These are phyloP conservation scores for Endotrypanum monterogeii DNA, from an alignment of 208 protist species.

Conservation along the genomic window DNA sequence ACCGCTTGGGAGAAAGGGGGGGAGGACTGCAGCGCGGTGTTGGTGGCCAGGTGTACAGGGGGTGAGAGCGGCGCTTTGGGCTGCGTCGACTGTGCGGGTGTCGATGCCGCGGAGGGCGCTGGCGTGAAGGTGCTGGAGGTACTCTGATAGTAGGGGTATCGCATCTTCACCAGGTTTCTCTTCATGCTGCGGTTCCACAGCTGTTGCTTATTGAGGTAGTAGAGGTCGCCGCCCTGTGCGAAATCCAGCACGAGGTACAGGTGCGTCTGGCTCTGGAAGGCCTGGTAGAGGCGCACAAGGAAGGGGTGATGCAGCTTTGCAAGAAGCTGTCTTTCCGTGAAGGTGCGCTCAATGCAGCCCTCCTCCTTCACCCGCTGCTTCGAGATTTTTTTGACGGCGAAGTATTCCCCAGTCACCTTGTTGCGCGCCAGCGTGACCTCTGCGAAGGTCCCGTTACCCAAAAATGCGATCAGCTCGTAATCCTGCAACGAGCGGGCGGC, in stretches of 20 bases:
- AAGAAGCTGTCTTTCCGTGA: constrained; percentile 87
- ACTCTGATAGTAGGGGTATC: constrained; percentile 60
- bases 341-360: constrained; percentile 78
- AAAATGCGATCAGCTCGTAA: constrained; percentile 86
- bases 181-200: constrained; percentile 69
- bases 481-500: constrained; percentile 80
- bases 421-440: constrained; percentile 87
- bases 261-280: constrained; percentile 83
- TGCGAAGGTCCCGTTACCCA: constrained; percentile 84
- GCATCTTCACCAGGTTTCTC: constrained; percentile 44
- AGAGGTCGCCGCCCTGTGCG: constrained; percentile 85
- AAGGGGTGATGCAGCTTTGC: constrained; percentile 80
- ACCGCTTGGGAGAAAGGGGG: background rate
- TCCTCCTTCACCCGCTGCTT: constrained; percentile 85
- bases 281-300: constrained; percentile 75
- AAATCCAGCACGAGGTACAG: constrained; percentile 89
- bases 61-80: background rate
- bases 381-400: constrained; percentile 87
- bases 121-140: constrained; percentile 21
- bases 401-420: constrained; percentile 64
- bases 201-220: constrained; percentile 63
- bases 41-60: background rate
- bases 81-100: background rate
- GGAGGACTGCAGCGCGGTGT: too few relatives aligned
- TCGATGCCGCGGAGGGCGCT: background rate